Evolutionary conservation across 495 filamentous ascomycete genomes (phyloP), one percentile per base, ranked within the genome.

Genomic region (Xylaria bambusicola): DNA sequence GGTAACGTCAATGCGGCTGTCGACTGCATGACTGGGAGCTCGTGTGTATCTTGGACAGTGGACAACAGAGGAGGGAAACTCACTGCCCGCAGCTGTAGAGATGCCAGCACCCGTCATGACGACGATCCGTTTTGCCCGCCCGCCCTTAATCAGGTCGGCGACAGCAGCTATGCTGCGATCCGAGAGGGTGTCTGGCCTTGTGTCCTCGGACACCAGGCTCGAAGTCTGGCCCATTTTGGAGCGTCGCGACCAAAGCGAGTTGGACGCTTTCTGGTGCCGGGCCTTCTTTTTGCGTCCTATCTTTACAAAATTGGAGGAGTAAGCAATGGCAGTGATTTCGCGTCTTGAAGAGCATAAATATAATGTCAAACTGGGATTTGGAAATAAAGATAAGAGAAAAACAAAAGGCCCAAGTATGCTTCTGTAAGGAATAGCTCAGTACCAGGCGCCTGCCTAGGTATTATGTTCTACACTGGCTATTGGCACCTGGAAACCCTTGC

Each of bases 91-190:
- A 6, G 80, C 77, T 6, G 82, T 84, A 20, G 82, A 84, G 53
- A 88, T 85, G 42, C 85, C 85, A 17, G 84, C 84, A 49, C 84
- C 84, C 12, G 80, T 84, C 88, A 97, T 90, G 60, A 97, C 86
- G 24, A 96, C 91, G 49, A 97, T 83, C 45, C 81, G 80, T 42
- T 80, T 79, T 17, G 84, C 88, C 49, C 78, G 68, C 33, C 86
- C 85, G 66, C 86, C 79, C 52, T 83, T 84, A 68, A 97, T 90
- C 66, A 87, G 85, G 27, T 88, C 84, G 24, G 89, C 93, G 36
- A 97, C 79, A 3, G 82, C 88, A 23, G 86, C 78, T 3, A 97
- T 67, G 24, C 80, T 88, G 51, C 92, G 84, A 17, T 82, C 80
- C 26, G 81, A 75, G 17, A 97, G 78, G 1, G 84, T 88, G 53